Percentiles rank a stretch among this genome's conserved stretches.
Evolutionary conservation across 140 eudicot genomes (phyloP).

Genomic region (Flaveria floridana): DNA sequence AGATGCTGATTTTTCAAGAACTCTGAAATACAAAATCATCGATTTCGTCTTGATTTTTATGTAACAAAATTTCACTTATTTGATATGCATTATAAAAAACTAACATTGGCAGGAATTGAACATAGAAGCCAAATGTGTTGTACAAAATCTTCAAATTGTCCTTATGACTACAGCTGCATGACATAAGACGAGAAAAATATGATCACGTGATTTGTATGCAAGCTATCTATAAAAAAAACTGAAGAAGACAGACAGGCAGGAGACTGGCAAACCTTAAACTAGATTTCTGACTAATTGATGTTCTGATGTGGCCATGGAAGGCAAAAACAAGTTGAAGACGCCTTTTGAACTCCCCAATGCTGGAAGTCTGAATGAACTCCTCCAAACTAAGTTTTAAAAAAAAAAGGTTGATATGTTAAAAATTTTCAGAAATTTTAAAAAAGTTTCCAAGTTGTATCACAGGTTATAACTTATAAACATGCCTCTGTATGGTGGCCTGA

Average conservation of each 20-base stretch:
- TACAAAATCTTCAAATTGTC: slow-evolving; percentile 70
- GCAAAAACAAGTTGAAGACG: slow-evolving; percentile 84
- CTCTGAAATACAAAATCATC: slow-evolving; percentile 36
- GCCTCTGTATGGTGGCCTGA: slow-evolving; percentile 66
- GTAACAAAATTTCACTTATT: background rate
- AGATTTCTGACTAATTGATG: slow-evolving; percentile 45
- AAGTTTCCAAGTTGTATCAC: background rate
- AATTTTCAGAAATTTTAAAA: background rate
- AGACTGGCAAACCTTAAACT: slow-evolving; percentile 44
- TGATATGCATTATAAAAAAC: slow-evolving; percentile 20
- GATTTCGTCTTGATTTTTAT: slow-evolving; percentile 4
- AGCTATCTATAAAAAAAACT: no score
- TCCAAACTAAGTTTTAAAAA: slow-evolving; percentile 52
- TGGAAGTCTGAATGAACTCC: slow-evolving; percentile 78
- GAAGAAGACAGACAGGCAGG: slow-evolving; percentile 5
- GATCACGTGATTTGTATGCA: background rate
- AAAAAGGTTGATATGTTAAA: slow-evolving; percentile 19
- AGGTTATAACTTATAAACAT: slow-evolving; percentile 40
- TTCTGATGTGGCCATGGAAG: slow-evolving; percentile 73
- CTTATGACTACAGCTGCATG: slow-evolving; percentile 53
- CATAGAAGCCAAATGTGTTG: slow-evolving; percentile 81
- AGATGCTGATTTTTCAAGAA: slow-evolving; percentile 51
- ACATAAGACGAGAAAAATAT: slow-evolving; percentile 9
- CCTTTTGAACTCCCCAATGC: slow-evolving; percentile 79
- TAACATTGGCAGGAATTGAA: slow-evolving; percentile 75